Conservation (phyloP, 768 basidiomycete genomes). For the Phylloporus sp. region DNA sequence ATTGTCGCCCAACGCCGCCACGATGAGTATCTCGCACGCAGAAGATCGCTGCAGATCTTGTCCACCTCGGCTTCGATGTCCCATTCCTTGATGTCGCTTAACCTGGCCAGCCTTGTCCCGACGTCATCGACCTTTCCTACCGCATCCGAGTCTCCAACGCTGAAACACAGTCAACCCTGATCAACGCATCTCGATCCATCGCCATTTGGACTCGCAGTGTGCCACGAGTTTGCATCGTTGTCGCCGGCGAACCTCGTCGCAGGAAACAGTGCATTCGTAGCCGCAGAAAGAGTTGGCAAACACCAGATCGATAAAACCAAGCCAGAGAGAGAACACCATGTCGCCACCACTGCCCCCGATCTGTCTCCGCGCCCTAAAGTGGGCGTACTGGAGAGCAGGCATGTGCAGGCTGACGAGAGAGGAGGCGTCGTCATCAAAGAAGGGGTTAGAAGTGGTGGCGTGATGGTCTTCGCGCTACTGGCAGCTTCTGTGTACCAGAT, state of each 20-base stretch:
- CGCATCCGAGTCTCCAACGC: background rate
- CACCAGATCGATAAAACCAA: background rate
- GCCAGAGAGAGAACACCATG: background rate
- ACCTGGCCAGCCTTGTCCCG: background rate
- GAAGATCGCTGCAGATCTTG: background rate
- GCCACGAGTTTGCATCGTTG: background rate
- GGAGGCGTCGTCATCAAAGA: background rate
- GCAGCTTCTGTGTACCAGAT: background rate
- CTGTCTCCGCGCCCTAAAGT: conserved; percentile 14
- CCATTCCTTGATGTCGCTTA: background rate
- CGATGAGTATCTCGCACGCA: too few relatives aligned
- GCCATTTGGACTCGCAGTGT: background rate
- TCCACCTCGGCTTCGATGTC: background rate
- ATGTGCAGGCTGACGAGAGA: conserved; percentile 2
- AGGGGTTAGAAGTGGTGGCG: background rate
- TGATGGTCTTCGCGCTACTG: background rate
- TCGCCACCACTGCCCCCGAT: conserved; percentile 6
- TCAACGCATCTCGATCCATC: background rate
- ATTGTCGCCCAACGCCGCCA: background rate
- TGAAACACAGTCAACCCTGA: background rate
- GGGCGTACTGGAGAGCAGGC: conserved; percentile 15
- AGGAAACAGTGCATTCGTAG: background rate
- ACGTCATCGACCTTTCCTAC: background rate
- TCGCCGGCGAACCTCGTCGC: conserved; percentile 1
- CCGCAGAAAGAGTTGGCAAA: background rate